phyloP scores from a whole-genome alignment of 352 stramenopile species.

The Phytopythium boreale region DNA sequence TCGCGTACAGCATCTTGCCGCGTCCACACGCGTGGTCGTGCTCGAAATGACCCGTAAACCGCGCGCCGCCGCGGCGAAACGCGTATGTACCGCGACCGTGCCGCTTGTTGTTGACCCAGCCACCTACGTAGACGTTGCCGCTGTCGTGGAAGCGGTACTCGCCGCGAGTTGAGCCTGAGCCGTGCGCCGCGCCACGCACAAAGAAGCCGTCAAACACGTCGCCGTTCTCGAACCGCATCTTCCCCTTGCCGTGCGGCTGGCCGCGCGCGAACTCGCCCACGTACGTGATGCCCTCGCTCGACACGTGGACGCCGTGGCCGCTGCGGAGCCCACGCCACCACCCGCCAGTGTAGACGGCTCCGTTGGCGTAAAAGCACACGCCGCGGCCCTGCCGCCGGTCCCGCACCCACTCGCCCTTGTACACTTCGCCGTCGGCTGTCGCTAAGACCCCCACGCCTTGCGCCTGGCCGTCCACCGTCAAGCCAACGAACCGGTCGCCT shows the following conservation, averaged over 20 bases:
- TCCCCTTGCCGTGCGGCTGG: slow-evolving; percentile 60
- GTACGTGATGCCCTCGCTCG: slow-evolving; percentile 66
- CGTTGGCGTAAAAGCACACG: slow-evolving; percentile 77
- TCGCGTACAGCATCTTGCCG: slow-evolving; percentile 78
- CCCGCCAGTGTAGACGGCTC: slow-evolving; percentile 63
- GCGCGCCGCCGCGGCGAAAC: slow-evolving; percentile 46
- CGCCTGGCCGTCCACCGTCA: slow-evolving; percentile 54
- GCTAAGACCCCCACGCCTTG: slow-evolving; percentile 78
- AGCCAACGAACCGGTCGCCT: slow-evolving; percentile 64
- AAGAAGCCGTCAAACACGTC: slow-evolving; percentile 78
- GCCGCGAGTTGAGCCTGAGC: slow-evolving; percentile 48
- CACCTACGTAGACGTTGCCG: slow-evolving; percentile 66
- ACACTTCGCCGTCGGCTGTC: slow-evolving; percentile 85
- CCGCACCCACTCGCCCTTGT: slow-evolving; percentile 76
- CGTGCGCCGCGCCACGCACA: slow-evolving; percentile 40
- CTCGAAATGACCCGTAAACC: slow-evolving; percentile 55
- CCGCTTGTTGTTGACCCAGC: slow-evolving; percentile 61
- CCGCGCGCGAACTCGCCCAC: slow-evolving; percentile 57
- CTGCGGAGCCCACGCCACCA: slow-evolving; percentile 64
- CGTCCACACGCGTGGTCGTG: slow-evolving; percentile 68
- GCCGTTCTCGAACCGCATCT: slow-evolving; percentile 71
- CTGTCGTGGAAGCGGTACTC: slow-evolving; percentile 63
- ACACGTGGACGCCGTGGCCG: slow-evolving; percentile 62
- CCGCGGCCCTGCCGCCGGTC: slow-evolving; percentile 64
- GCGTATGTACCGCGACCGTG: slow-evolving; percentile 71